Evolutionary conservation across 495 filamentous ascomycete genomes (phyloP), one percentile per base, ranked within the genome.

Genomic region (Podospora anserina): DNA sequence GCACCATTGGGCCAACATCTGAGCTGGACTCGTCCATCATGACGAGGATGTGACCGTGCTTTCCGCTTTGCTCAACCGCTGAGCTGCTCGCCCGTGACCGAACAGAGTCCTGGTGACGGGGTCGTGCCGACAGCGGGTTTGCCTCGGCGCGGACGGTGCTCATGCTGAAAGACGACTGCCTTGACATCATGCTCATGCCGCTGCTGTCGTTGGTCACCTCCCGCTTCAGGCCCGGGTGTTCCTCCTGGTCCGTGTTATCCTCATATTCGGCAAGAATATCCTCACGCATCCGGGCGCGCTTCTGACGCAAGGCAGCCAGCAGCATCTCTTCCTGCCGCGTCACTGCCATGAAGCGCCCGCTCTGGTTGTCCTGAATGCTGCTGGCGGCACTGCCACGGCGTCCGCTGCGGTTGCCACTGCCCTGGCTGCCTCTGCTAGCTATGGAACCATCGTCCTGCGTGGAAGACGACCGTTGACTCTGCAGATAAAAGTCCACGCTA

Each of bases 301-400:
- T 93, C 71, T 87, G 79, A 44, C 93, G 85, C 85, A 97, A 88
- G 16, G 91, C 90, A 70, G 92, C 90, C 7, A 97, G 81, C 5
- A 97, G 81, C 74, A 90, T 87, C 74, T 93, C 90, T 75, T 97
- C 93, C 77, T 96, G 92, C 63, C 87, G 84, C 0, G 92, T 96
- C 61, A 96, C 92, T 0, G 91, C 89, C 86, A 97, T 95, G 54
- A 95, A 82, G 53, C 89, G 88, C 63, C 87, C 89, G 69, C 84
- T 82, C 28, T 73, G 70, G 26, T 67, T 65, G 39, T 82, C 32
- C 30, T 63, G 78, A 30, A 72, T 64, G 58, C 76, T 74, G 69
- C 68, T 76, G 44, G 67, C n/a, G 5, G 68, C 55, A 59, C 75
- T 76, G 39, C 66, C 63, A 13, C 74, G 71, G 26, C 71, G 67